phyloP scores from a whole-genome alignment of 306 rosid genomes.

The Biancaea sappan region DNA sequence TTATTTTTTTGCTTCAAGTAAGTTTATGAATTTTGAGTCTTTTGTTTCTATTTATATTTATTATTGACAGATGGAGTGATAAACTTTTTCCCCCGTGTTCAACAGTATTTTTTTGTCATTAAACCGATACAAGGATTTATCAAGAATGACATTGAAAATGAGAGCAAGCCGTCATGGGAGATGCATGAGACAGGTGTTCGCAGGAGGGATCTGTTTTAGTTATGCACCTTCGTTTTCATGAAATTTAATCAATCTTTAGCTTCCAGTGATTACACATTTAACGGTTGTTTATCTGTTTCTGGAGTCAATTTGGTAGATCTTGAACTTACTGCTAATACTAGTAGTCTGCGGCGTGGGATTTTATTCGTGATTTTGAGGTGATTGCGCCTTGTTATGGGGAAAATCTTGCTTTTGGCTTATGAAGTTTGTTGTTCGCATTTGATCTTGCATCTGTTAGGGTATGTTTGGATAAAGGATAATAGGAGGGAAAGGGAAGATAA shows the following conservation, averaged over 20 bases:
- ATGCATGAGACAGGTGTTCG: constrained; percentile 33
- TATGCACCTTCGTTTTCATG: not conserved
- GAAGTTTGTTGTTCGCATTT: not conserved
- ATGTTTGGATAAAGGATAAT: not conserved
- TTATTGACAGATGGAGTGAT: not conserved
- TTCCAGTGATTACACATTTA: constrained; percentile 4
- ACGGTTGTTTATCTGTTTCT: constrained; percentile 10
- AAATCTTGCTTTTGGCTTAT: constrained; percentile 27
- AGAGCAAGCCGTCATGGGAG: constrained; percentile 69
- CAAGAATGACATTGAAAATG: constrained; percentile 54
- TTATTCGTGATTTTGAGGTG: constrained; percentile 35
- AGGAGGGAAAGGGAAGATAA: not conserved
- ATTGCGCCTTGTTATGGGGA: constrained; percentile 22
- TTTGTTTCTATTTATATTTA: not conserved
- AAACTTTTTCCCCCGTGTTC: constrained; percentile 24
- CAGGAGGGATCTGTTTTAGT: constrained; percentile 33
- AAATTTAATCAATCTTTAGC: constrained; percentile 11
- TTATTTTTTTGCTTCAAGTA: constrained; percentile 57
- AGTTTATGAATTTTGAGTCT: not conserved
- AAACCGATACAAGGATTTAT: constrained; percentile 69
- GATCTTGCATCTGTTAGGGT: not conserved
- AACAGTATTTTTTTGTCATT: constrained; percentile 56
- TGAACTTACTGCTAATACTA: constrained; percentile 28
- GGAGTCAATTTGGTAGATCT: constrained; percentile 15
- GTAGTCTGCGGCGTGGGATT: constrained; percentile 42